Evolutionary conservation across 2,329 filamentous ascomycete species (phyloP), one percentile per base, ranked within the genome.

Genomic region (Xenosphaeropsis pyriputrescens): DNA sequence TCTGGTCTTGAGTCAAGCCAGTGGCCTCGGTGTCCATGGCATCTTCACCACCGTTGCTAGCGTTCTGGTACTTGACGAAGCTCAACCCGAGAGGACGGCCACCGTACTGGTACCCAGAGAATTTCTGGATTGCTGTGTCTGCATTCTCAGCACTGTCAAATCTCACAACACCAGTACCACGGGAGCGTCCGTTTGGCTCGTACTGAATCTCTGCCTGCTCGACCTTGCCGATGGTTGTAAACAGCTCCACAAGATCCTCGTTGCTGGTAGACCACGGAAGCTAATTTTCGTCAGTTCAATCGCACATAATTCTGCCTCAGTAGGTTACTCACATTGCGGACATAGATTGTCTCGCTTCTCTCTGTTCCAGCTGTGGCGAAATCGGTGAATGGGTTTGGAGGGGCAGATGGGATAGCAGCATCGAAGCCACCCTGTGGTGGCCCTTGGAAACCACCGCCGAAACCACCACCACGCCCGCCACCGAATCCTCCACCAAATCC

Each of bases 141-240:
- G 91, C 86, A 45, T 86, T 93, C 7, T 88, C 78, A 13, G 75
- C 64, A 38, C 63, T 73, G 54, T 93, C 85, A 56, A 98, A 96
- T 44, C 91, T 79, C 39, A 98, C 91, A n/a, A 98, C 91, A 56
- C 91, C 91, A 41, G 84, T 91, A 46, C 91, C 91, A 46, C 86
- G 82, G 42, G 91, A 98, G 50, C 91, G 84, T 34, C 91, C 91
- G 53, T 93, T 96, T 4, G 85, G 82, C 59, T 98, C 91, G 55
- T 98, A 96, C 61, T 98, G 91, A 40, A 98, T 96, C 63, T 98
- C 91, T n/a, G 91, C 91, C 52, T 91, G 86, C 53, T 95, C 86
- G 42, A 98, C 91, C 59, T 94, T 94, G 46, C 91, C 91, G 53
- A 98, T 98, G 9, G 91, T 98, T 14, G 83, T 88, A 67, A 98